phyloP scores from a whole-genome alignment of 1,284 basidiomycete genomes.

The Ganoderma lingzhi region DNA sequence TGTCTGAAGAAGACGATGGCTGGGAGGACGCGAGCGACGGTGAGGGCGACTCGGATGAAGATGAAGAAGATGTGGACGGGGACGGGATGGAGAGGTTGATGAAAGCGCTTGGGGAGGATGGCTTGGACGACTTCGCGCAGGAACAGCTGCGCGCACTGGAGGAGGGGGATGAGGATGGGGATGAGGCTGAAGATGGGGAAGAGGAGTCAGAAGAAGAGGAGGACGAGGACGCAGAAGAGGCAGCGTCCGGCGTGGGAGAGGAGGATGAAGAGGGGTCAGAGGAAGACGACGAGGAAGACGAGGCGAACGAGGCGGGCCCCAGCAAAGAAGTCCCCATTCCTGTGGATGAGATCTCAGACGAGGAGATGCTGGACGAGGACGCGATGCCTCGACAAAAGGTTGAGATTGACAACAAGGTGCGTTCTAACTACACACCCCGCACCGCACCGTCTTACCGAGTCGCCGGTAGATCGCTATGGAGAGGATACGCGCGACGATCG shows the following conservation, averaged over 20 bases:
- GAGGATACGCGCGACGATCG: slow-evolving; percentile 82
- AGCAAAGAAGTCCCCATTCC: slow-evolving; percentile 54
- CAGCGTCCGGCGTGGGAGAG: slow-evolving; percentile 42
- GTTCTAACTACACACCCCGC: slow-evolving; percentile 32
- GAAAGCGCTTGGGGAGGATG: slow-evolving; percentile 73
- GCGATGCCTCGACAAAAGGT: slow-evolving; percentile 82
- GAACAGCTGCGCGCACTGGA: slow-evolving; percentile 55
- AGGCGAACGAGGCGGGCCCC: slow-evolving; percentile 37
- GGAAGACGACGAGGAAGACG: slow-evolving; percentile 35
- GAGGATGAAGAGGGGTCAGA: slow-evolving; percentile 38
- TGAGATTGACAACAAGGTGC: slow-evolving; percentile 82
- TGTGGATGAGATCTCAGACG: slow-evolving; percentile 64
- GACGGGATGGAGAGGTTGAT: slow-evolving; percentile 72
- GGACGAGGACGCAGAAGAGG: slow-evolving; percentile 36
- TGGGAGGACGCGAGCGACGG: slow-evolving; percentile 46
- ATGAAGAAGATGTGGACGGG: slow-evolving; percentile 68
- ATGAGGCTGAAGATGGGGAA: slow-evolving; percentile 46
- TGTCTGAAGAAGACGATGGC: slow-evolving; percentile 34
- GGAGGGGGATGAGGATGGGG: slow-evolving; percentile 46
- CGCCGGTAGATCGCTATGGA: slow-evolving; percentile 76
- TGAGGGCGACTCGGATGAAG: slow-evolving; percentile 41
- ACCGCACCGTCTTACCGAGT: neutral
- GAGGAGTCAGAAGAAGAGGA: slow-evolving; percentile 45
- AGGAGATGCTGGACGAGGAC: slow-evolving; percentile 80
- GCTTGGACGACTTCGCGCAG: slow-evolving; percentile 67